Conservation (phyloP, 305 asterid species). For the Fraxinus angustifolia region DNA sequence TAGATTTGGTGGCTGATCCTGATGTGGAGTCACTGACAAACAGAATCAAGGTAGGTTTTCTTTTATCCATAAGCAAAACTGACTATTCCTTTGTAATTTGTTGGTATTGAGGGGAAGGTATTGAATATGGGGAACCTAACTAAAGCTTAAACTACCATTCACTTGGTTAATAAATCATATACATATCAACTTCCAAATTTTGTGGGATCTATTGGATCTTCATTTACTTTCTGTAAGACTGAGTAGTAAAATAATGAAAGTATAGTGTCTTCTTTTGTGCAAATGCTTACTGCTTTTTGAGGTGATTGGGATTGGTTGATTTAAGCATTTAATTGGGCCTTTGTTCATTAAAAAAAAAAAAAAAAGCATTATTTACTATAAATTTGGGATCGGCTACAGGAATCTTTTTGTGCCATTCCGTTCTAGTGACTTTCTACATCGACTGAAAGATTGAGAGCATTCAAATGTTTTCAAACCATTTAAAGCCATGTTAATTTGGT, state of each 20-base stretch:
- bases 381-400: background rate
- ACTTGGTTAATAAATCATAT: background rate
- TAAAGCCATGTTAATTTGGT: background rate
- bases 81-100: background rate
- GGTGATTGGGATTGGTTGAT: background rate
- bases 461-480: background rate
- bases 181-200: background rate
- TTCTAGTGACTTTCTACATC: background rate
- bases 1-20: conserved; percentile 68
- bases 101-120: background rate
- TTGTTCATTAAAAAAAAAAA: background rate
- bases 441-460: background rate
- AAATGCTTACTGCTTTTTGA: background rate
- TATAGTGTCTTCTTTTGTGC: background rate
- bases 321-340: background rate
- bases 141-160: background rate
- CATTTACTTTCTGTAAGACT: background rate
- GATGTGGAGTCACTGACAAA: conserved; percentile 57
- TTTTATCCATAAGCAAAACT: conserved; percentile 1
- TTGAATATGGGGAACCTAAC: conserved; percentile 13
- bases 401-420: background rate
- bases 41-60: conserved; percentile 58
- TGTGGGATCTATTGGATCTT: background rate
- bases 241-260: background rate
- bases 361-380: background rate